A percentile compares a stretch with the other conserved stretches of the same genome.
Conservation (phyloP, 2,329 filamentous ascomycete species). For the Passalora sequoiae region DNA sequence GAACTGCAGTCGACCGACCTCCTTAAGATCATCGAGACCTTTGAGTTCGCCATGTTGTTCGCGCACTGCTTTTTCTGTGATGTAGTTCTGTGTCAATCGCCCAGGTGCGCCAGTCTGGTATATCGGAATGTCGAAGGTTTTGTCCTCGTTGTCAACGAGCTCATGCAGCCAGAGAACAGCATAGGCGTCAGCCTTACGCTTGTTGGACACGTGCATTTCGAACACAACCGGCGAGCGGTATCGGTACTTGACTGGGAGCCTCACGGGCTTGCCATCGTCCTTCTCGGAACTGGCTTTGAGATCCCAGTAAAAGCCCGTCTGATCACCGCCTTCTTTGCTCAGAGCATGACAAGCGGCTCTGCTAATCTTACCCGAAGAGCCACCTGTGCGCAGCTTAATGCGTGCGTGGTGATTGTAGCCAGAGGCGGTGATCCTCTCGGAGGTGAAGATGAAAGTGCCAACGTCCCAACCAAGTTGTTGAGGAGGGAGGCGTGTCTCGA, state of each 20-base stretch:
- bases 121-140: slow-evolving; percentile 78
- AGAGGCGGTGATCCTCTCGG: slow-evolving; percentile 61
- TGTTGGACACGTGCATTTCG: slow-evolving; percentile 68
- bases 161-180: slow-evolving; percentile 82
- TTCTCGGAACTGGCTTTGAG: slow-evolving; percentile 37
- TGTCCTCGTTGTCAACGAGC: slow-evolving; percentile 71
- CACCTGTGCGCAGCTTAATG: slow-evolving; percentile 75
- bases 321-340: slow-evolving; percentile 48
- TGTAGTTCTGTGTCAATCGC: slow-evolving; percentile 84
- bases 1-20: slow-evolving; percentile 78
- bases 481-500: slow-evolving; percentile 80
- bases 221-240: slow-evolving; percentile 88
- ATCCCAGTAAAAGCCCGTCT: slow-evolving; percentile 53
- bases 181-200: slow-evolving; percentile 67
- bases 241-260: slow-evolving; percentile 81
- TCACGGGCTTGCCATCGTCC: slow-evolving; percentile 51
- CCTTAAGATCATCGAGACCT: slow-evolving; percentile 68
- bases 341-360: slow-evolving; percentile 57
- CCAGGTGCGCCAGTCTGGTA: slow-evolving; percentile 73
- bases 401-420: slow-evolving; percentile 61
- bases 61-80: slow-evolving; percentile 70
- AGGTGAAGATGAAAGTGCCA: slow-evolving; percentile 84
- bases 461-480: slow-evolving; percentile 89
- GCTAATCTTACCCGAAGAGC: slow-evolving; percentile 67
- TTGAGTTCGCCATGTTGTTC: slow-evolving; percentile 49